Conservation (phyloP, 495 filamentous ascomycete genomes). For the Xylaria flabelliformis region DNA sequence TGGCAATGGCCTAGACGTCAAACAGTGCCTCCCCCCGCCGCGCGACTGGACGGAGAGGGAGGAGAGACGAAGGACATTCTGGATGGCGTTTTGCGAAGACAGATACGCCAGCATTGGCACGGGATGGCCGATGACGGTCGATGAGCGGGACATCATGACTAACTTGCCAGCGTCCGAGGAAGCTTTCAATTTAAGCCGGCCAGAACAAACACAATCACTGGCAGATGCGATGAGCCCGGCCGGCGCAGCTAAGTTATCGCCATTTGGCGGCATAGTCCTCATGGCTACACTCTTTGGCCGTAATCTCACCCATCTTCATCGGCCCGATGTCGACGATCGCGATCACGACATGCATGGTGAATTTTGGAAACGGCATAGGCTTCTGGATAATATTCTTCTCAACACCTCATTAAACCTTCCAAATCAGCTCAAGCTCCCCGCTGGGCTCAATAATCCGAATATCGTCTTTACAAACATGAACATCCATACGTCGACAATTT, state of each 20-base stretch:
- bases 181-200: slow-evolving; percentile 80
- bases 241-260: slow-evolving; percentile 72
- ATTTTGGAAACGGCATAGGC: slow-evolving; percentile 94
- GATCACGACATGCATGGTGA: slow-evolving; percentile 91
- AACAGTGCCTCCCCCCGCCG: slow-evolving; percentile 84
- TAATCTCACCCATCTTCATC: slow-evolving; percentile 94
- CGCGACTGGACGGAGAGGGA: slow-evolving; percentile 94
- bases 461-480: slow-evolving; percentile 96
- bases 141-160: slow-evolving; percentile 89
- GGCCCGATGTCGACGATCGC: slow-evolving; percentile 79
- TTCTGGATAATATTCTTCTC: slow-evolving; percentile 87
- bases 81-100: slow-evolving; percentile 90
- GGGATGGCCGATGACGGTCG: slow-evolving; percentile 94
- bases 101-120: slow-evolving; percentile 96
- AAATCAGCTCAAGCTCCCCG: slow-evolving; percentile 79
- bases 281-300: slow-evolving; percentile 90
- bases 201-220: slow-evolving; percentile 71
- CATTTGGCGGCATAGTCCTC: slow-evolving; percentile 82
- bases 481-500: slow-evolving; percentile 95
- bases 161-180: slow-evolving; percentile 86
- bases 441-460: slow-evolving; percentile 78
- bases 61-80: slow-evolving; percentile 90
- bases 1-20: slow-evolving; percentile 85
- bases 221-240: slow-evolving; percentile 73
- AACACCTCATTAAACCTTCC: slow-evolving; percentile 86